Evolutionary conservation across 768 basidiomycete genomes (phyloP).

Genomic region (Dentipellis fragilis): DNA sequence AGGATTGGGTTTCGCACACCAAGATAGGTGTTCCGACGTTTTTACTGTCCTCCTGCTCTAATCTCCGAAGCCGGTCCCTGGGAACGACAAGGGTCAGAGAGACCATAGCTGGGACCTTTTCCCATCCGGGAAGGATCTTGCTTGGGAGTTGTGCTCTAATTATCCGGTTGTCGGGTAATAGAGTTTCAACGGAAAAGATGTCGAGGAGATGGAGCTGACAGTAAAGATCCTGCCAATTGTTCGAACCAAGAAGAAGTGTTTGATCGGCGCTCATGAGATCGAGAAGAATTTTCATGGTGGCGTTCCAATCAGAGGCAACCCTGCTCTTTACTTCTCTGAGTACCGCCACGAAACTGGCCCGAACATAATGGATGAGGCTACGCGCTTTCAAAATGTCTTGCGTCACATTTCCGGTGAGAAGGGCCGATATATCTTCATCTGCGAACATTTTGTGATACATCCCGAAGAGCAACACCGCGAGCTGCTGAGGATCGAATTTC

Average conservation of each 20-base stretch:
- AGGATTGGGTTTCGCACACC: conserved; percentile 8
- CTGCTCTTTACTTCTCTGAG: conserved; percentile 28
- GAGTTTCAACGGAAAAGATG: conserved; percentile 1
- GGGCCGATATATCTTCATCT: conserved; percentile 23
- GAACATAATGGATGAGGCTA: conserved; percentile 32
- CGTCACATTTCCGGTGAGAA: conserved; percentile 2
- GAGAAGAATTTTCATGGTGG: conserved; percentile 21
- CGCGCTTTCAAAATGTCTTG: conserved; percentile 2
- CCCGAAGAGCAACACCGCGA: conserved; percentile 29
- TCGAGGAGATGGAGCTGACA: neutral
- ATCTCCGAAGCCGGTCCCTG: conserved; percentile 13
- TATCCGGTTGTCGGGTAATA: conserved; percentile 1
- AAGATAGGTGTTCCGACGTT: neutral
- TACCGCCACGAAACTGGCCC: conserved; percentile 37
- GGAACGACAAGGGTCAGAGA: conserved; percentile 29
- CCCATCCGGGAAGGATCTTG: conserved; percentile 13
- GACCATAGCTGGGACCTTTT: conserved; percentile 26
- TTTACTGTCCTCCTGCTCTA: conserved; percentile 15
- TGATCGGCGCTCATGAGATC: neutral
- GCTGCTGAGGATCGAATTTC: conserved; percentile 21
- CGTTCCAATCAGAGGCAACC: conserved; percentile 27
- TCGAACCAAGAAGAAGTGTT: conserved; percentile 15
- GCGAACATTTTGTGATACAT: conserved; percentile 37
- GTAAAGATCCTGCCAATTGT: neutral
- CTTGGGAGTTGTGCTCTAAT: neutral